Conservation (phyloP, 148 eudicot genomes). For the Mesembryanthemum crystallinum region DNA sequence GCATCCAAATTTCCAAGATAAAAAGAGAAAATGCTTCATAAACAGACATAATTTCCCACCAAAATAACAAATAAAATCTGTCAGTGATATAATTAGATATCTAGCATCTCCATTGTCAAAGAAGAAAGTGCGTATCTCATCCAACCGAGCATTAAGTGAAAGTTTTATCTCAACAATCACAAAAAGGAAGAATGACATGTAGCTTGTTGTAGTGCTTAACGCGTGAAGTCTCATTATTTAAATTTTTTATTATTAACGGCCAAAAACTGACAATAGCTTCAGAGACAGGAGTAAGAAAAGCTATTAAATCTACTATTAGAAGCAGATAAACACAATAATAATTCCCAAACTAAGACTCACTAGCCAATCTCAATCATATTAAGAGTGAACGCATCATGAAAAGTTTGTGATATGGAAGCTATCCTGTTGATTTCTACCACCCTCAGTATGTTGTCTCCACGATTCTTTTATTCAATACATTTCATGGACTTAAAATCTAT, state of each 20-base stretch:
- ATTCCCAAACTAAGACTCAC: neutral
- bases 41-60: neutral
- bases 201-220: neutral
- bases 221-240: neutral
- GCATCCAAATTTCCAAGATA: neutral
- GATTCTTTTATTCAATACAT: neutral
- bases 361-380: neutral
- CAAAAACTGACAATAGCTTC: neutral
- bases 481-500: neutral
- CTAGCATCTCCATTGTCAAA: neutral
- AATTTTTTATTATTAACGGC: neutral
- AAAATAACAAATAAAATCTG: neutral
- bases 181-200: neutral
- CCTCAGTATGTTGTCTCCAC: neutral
- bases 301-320: neutral
- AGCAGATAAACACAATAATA: neutral
- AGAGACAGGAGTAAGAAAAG: neutral
- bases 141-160: neutral
- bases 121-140: neutral
- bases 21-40: too few species aligned
- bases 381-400: neutral
- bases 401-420: neutral
- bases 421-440: neutral
- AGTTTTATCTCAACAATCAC: neutral
- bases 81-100: neutral